These are phyloP conservation scores for Suillus variegatus DNA, from an alignment of 768 basidiomycete genomes.

Conservation along the genomic window DNA sequence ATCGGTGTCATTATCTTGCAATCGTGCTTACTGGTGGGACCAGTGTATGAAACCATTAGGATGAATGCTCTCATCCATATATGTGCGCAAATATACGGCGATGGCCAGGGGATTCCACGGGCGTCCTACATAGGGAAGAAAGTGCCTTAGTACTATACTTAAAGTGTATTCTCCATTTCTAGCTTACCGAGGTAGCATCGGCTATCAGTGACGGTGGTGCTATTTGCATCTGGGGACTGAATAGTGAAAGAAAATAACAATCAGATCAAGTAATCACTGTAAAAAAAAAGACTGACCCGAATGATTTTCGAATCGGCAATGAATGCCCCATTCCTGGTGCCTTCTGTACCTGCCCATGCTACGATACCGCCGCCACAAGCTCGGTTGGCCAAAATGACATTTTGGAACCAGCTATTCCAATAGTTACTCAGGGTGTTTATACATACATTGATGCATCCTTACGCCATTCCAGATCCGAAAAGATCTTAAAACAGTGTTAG, in stretches of 20 bases:
- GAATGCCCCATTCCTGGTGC: conserved; percentile 53
- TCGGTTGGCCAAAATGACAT: conserved; percentile 59
- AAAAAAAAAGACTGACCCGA: conserved; percentile 39
- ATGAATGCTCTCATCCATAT: conserved; percentile 58
- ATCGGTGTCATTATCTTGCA: not conserved
- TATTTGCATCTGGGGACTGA: conserved; percentile 62
- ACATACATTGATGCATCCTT: conserved; percentile 18
- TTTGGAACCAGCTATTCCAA: conserved; percentile 56
- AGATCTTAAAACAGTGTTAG: conserved; percentile 39
- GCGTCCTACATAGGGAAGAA: conserved; percentile 30
- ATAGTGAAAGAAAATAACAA: not conserved
- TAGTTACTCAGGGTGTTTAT: not conserved
- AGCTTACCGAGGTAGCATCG: conserved; percentile 52
- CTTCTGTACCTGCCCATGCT: conserved; percentile 58
- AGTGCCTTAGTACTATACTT: not conserved
- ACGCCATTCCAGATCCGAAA: conserved; percentile 65
- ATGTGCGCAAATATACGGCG: conserved; percentile 53
- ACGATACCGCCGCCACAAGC: conserved; percentile 62
- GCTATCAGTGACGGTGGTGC: conserved; percentile 43
- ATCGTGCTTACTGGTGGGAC: conserved; percentile 21
- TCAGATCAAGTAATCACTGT: not conserved
- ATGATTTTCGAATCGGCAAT: conserved; percentile 57
- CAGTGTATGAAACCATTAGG: conserved; percentile 56
- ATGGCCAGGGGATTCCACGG: conserved; percentile 66
- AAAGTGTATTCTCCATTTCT: not conserved